Base-by-base conservation (phyloP, 1,284 basidiomycete species). In the Puccinia horiana region DNA sequence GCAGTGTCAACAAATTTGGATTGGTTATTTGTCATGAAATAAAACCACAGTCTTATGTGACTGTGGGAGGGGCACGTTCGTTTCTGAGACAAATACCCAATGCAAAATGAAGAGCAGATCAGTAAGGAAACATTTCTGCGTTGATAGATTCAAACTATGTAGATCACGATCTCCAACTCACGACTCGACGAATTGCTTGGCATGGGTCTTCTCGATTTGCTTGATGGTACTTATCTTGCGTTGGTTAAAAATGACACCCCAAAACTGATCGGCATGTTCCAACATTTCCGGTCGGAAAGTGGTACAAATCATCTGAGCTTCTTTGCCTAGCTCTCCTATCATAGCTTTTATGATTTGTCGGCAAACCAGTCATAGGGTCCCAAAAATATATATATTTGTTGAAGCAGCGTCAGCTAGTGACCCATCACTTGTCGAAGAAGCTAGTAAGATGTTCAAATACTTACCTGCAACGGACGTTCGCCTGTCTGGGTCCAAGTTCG, bases 221-320 rank as follows among this genome's bases (percentile, higher is more conserved):
- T 75, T 70, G 49, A 81, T 81, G 6, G 70, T 75, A 87, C 79
- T 81, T 83, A 99, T 88, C 88, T 99, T 99, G 86, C 96, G 93
- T 84, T 93, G 94, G 87, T 96, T 95, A 89, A 98, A 99, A 83
- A 97, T 89, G n/a, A 99, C 97, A n/a, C 97, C 97, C 84, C 98
- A 98, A 87, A 96, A 97, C 86, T 96, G 94, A 87, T 97, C 94
- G 0, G 96, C 95, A 1, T 93, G 92, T 12, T 93, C 93, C 83
- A 98, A 90, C 93, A 99, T 95, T 88, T 99, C 97, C 0, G 95
- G 93, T 82, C 96, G 90, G 91, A 99, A 99, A 1, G 97, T 99
- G 1, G 97, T 99, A 40, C 94, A 96, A 87, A 99, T 97, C 88
- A 99, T 99, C 87, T 99, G 97, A 0, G 94, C 96, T 1, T 91